A percentile compares a stretch with the other conserved stretches of the same genome.
Conservation (phyloP, 1,284 basidiomycete genomes). For the Rhodotorula sp. region DNA sequence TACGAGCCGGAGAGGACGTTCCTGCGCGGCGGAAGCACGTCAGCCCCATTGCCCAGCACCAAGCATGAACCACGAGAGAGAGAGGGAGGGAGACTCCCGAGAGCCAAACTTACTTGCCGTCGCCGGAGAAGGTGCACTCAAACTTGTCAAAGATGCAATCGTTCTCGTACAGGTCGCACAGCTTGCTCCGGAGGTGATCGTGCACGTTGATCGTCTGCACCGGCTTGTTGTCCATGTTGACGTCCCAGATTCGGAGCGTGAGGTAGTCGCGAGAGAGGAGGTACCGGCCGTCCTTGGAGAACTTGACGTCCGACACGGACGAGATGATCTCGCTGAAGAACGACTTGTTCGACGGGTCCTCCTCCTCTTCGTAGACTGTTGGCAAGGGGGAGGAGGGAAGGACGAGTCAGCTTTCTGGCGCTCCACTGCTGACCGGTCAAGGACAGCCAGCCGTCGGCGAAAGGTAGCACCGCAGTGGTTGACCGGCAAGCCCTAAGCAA, state of each 20-base stretch:
- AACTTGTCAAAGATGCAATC: constrained; percentile 99
- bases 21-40: constrained; percentile 57
- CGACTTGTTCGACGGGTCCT: constrained; percentile 93
- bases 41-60: no score
- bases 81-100: neutral
- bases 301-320: constrained; percentile 99
- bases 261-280: constrained; percentile 96
- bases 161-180: constrained; percentile 99
- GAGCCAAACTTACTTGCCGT: constrained; percentile 72
- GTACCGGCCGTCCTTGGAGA: constrained; percentile 94
- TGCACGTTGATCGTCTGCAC: constrained; percentile 98
- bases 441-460: no score
- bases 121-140: constrained; percentile 93
- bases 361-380: constrained; percentile 94
- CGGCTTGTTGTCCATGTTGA: constrained; percentile 97
- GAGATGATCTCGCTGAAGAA: constrained; percentile 99
- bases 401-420: neutral
- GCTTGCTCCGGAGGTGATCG: constrained; percentile 93
- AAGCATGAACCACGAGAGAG: neutral
- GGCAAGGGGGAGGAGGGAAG: neutral
- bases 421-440: no score
- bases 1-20: constrained; percentile 96
- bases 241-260: constrained; percentile 98
- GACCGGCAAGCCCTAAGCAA: no score
- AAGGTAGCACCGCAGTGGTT: no score